These are phyloP conservation scores for Boletus reticuloceps DNA, from an alignment of 768 basidiomycete species.

Conservation along the genomic window DNA sequence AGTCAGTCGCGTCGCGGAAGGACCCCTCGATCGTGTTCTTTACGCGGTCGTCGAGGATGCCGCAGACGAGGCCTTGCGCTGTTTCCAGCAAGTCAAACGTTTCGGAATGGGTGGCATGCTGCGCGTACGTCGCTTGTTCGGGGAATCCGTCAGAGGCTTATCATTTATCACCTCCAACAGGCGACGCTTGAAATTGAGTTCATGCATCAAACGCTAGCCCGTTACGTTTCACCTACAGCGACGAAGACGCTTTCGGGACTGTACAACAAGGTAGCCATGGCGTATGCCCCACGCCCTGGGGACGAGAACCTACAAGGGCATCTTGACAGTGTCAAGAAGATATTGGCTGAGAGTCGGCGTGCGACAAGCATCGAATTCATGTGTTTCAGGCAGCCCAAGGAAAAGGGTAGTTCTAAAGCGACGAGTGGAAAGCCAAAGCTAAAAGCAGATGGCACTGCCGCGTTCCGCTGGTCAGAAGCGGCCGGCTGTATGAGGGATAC, in stretches of 20 bases:
- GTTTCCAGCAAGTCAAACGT: conserved; percentile 84
- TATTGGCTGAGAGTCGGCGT: conserved; percentile 79
- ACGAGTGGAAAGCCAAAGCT: conserved; percentile 14
- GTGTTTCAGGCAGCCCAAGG: conserved; percentile 81
- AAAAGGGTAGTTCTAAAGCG: conserved; percentile 23
- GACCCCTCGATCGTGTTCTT: conserved; percentile 79
- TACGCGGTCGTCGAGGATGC: conserved; percentile 79
- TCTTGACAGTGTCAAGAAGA: conserved; percentile 90
- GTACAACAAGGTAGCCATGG: conserved; percentile 92
- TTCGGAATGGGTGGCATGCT: conserved; percentile 99
- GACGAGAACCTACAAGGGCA: conserved; percentile 85
- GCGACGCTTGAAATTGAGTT: conserved; percentile 99
- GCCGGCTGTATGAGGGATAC: neutral
- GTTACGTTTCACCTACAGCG: conserved; percentile 80
- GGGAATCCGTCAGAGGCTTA: neutral
- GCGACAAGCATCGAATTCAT: conserved; percentile 94
- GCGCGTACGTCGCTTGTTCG: conserved; percentile 47
- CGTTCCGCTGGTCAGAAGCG: conserved; percentile 25
- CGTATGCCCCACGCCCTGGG: conserved; percentile 81
- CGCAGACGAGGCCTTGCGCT: conserved; percentile 77
- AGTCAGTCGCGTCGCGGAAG: conserved; percentile 75
- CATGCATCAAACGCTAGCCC: conserved; percentile 91
- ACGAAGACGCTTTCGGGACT: conserved; percentile 85
- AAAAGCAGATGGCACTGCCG: conserved; percentile 15
- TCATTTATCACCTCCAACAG: conserved; percentile 38